Conservation (phyloP, 805 yeast genomes). For the Candida methanosorbosa region DNA sequence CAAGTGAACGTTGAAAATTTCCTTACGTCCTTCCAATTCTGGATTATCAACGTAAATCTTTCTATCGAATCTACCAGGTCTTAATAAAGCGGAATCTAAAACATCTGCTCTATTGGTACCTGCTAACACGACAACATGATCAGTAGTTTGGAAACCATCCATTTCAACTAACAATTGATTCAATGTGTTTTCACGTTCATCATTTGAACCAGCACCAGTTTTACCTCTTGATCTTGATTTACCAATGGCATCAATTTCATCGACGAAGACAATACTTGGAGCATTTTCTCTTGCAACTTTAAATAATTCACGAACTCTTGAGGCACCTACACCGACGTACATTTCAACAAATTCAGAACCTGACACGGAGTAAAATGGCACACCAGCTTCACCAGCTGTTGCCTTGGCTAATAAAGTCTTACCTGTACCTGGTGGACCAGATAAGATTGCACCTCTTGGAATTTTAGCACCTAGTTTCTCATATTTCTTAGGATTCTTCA, state of each 20-base stretch:
- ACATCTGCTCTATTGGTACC: conserved; percentile 97
- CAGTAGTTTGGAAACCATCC: conserved; percentile 92
- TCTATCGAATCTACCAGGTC: conserved; percentile 98
- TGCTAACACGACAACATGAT: conserved; percentile 93
- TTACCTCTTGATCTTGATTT: conserved; percentile 75
- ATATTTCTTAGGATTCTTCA: conserved; percentile 83
- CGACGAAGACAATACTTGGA: conserved; percentile 93
- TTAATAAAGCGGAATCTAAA: conserved; percentile 81
- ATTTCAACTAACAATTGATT: conserved; percentile 95
- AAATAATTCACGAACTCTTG: conserved; percentile 93
- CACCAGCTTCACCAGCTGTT: conserved; percentile 99
- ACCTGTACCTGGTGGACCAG: conserved; percentile 99
- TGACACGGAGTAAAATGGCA: conserved; percentile 90
- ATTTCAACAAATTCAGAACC: conserved; percentile 98
- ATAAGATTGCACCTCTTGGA: conserved; percentile 94
- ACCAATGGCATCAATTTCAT: conserved; percentile 99
- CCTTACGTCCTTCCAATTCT: conserved; percentile 90
- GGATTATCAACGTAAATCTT: conserved; percentile 90
- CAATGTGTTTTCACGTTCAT: conserved; percentile 93
- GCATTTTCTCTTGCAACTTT: conserved; percentile 88
- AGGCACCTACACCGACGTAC: conserved; percentile 99
- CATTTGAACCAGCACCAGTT: conserved; percentile 73
- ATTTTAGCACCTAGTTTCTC: conserved; percentile 93
- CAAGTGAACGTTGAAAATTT: conserved; percentile 83
- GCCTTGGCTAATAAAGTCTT: conserved; percentile 95